Evolutionary conservation across 2,329 filamentous ascomycete genomes (phyloP), one percentile per base, ranked within the genome.

Genomic region (Pseudogymnoascus verrucosus): DNA sequence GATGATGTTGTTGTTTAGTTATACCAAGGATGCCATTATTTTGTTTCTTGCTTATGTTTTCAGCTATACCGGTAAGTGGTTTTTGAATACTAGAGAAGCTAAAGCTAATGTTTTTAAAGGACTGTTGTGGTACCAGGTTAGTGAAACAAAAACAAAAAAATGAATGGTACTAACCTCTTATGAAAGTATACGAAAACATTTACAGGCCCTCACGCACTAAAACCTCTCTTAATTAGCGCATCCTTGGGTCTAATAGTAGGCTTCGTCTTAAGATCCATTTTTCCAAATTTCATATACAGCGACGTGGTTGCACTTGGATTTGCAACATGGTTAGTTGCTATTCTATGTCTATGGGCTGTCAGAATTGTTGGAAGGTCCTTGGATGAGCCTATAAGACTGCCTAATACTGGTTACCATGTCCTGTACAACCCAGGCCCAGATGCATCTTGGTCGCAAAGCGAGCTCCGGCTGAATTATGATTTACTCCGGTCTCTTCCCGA

Each of bases 321-420:
- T 3, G 74, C 78, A 5, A 82, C 80, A 12, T 84, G 81, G 81
- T 80, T 76, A n/a, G 78, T 79, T 23, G 81, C 80, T 10, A 69
- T 83, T 16, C 72, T 82, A 3, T 79, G 79, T 0, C 71, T 83
- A 26, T 73, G 74, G 63, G 78, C 76, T 10, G 79, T 80, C 1
- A 80, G 80, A 40, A 75, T 83, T 66, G 76, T 79, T 8, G 76
- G 80, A 70, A 79, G 79, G 1, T 75, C 76, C 51, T 71, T 77
- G 67, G 71, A 74, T 10, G 69, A 73, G 54, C 73, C 73, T 14
- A 73, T 67, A 5, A 23, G 21, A 23, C 21, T 23, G 21, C 21
- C 21, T 23, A 23, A 23, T 23, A 23, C 21, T 23, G 21, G 21
- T 23, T 23, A 23, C 21, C 21, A 23, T 23, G 21, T 23, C 21